Conservation (phyloP, 805 yeast species). For the Spathaspora boniae region DNA sequence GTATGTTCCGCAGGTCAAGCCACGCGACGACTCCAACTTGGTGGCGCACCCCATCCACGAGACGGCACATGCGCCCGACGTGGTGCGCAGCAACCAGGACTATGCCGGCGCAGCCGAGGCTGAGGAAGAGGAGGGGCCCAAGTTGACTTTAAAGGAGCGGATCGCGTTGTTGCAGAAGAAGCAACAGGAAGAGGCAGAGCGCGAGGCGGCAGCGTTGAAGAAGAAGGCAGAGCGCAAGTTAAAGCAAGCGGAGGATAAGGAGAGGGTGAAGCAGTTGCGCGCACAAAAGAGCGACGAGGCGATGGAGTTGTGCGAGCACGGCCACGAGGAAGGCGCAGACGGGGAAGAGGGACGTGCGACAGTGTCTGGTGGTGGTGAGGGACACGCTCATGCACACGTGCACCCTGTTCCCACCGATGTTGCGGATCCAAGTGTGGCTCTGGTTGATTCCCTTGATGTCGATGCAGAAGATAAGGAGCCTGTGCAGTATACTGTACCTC, state of each 20-base stretch:
- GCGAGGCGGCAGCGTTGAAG: constrained; percentile 57
- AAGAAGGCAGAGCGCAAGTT: constrained; percentile 51
- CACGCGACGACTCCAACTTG: constrained; percentile 36
- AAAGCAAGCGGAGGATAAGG: constrained; percentile 31
- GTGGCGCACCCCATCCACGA: constrained; percentile 27
- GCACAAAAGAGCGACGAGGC: constrained; percentile 14
- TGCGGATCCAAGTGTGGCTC: constrained; percentile 7
- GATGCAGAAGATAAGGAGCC: neutral
- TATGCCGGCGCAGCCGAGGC: constrained; percentile 23
- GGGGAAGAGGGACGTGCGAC: constrained; percentile 7
- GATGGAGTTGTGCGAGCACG: constrained; percentile 14
- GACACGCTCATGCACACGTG: constrained; percentile 2
- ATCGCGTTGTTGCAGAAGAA: constrained; percentile 79
- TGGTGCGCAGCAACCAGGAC: constrained; percentile 22
- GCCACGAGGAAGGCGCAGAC: constrained; percentile 10
- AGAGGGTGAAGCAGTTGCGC: constrained; percentile 17
- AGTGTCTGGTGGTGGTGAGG: constrained; percentile 6
- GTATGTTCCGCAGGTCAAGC: constrained; percentile 49
- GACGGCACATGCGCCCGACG: constrained; percentile 17
- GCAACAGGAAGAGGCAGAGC: constrained; percentile 75
- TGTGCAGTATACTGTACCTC: too few species aligned
- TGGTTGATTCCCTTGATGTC: neutral
- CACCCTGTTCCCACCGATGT: neutral
- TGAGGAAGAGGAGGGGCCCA: constrained; percentile 56
- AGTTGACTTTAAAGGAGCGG: constrained; percentile 80